Base-by-base conservation (phyloP, 192 early-diverging fungal species). In the Chytriomyces confervae region DNA sequence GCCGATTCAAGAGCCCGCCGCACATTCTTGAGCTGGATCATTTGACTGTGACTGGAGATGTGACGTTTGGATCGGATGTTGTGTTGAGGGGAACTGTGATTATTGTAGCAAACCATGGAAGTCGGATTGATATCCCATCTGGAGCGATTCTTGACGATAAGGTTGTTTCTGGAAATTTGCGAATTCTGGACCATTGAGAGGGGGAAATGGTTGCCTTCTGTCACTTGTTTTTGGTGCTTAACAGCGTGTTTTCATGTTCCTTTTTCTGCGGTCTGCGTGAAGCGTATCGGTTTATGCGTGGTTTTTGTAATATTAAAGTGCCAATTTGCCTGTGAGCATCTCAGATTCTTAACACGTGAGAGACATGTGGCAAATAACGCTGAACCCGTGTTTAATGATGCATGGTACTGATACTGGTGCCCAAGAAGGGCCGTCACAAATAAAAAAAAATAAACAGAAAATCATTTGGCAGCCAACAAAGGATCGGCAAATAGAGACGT, bases 21-120 rank as follows among this genome's bases (percentile, higher is more conserved):
- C 92, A 97, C 81, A 99, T 99, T 77, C 87, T 99, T 0, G 96
- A 98, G 78, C 88, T 99, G 13, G 98, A 99, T 82, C 98, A 99
- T 79, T 82, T 99, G 69, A 98, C 98, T 1, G 98, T 99, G 6
- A 98, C 97, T 6, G 98, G 98, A 29, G 97, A 98, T 84, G 98
- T 99, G 20, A 93, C 92, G n/a, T 99, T 99, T 82, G 97, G 98
- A 49, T 86, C 92, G 44, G 91, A 94, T 75, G 96, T 98, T 47
- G 88, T 93, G 8, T 86, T 99, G 16, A 88, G 67, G 64, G 87
- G 97, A 62, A 98, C 98, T 6, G 98, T 99, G 49, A 99, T 99
- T 65, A 98, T 99, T 83, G 98, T 99, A 20, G 96, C 98, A 46
- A 99, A 97, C 88, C 91, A 95, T 69, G 98, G 98, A n/a, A 87